Conservation (phyloP, 345 rosid genomes). For the Lumnitzera racemosa region DNA sequence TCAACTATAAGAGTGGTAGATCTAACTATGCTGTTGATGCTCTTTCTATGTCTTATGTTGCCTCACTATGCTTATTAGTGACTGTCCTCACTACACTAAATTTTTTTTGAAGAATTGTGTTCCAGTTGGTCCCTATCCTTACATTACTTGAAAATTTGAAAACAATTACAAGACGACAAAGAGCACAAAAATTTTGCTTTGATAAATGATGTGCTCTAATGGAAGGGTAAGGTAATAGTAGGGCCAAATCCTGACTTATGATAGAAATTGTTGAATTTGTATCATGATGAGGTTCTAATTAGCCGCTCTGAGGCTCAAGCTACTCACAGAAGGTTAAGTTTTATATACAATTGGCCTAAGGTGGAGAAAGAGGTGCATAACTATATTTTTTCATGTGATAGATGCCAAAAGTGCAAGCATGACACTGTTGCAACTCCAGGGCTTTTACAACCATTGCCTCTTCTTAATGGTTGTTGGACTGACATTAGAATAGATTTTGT, state of each 20-base stretch:
- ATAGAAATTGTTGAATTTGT: too few species aligned
- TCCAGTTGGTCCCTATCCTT: too few species aligned
- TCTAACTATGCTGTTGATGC: slow-evolving; percentile 1
- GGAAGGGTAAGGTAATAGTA: not conserved
- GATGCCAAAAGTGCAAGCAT: too few species aligned
- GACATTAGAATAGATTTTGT: not conserved
- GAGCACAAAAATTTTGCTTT: not conserved
- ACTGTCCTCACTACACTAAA: too few species aligned
- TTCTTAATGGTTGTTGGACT: not conserved
- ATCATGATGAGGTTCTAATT: too few species aligned
- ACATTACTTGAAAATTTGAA: too few species aligned
- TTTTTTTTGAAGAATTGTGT: too few species aligned
- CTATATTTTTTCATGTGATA: not conserved
- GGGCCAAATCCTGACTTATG: not conserved
- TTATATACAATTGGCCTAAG: not conserved
- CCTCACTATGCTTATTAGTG: not conserved
- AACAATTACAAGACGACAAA: too few species aligned
- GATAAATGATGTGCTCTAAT: not conserved
- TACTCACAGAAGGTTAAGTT: not conserved
- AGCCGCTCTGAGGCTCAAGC: too few species aligned
- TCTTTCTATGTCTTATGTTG: not conserved
- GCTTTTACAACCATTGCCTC: too few species aligned
- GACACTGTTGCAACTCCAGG: too few species aligned
- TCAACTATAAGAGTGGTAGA: not conserved
- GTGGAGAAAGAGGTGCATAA: not conserved